Evolutionary conservation across 2,329 filamentous ascomycete genomes (phyloP).

Genomic region (Cordyceps tenuipes): DNA sequence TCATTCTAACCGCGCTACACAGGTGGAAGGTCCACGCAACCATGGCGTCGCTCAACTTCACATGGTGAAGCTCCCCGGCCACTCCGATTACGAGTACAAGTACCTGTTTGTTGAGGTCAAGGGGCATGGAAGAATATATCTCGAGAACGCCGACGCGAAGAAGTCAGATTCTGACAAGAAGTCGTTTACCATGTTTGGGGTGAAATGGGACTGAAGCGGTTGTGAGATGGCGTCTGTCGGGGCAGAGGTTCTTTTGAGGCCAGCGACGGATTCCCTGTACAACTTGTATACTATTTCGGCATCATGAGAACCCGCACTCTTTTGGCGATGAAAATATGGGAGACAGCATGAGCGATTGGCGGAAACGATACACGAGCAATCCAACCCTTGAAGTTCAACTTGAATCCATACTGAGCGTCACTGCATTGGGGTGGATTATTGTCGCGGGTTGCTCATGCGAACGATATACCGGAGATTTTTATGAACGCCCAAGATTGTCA

Average conservation of each 20-base stretch:
- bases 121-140: slow-evolving; percentile 57
- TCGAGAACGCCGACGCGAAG: slow-evolving; percentile 50
- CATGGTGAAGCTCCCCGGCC: slow-evolving; percentile 59
- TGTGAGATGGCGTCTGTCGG: background rate
- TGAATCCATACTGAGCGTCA: background rate
- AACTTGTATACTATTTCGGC: slow-evolving; percentile 8
- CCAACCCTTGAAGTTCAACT: background rate
- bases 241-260: background rate
- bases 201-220: slow-evolving; percentile 39
- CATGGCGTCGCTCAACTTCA: slow-evolving; percentile 70
- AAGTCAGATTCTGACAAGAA: slow-evolving; percentile 26
- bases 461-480: no score
- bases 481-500: no score
- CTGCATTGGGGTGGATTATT: background rate
- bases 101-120: slow-evolving; percentile 73
- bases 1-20: slow-evolving; percentile 24
- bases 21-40: slow-evolving; percentile 70
- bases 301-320: background rate
- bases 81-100: slow-evolving; percentile 66
- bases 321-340: background rate
- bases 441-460: no score
- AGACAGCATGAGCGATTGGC: background rate
- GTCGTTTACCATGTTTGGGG: slow-evolving; percentile 50
- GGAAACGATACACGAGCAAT: background rate
- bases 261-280: background rate